Evolutionary conservation across 495 filamentous ascomycete species (phyloP).

Genomic region (Apiosordaria backusii): DNA sequence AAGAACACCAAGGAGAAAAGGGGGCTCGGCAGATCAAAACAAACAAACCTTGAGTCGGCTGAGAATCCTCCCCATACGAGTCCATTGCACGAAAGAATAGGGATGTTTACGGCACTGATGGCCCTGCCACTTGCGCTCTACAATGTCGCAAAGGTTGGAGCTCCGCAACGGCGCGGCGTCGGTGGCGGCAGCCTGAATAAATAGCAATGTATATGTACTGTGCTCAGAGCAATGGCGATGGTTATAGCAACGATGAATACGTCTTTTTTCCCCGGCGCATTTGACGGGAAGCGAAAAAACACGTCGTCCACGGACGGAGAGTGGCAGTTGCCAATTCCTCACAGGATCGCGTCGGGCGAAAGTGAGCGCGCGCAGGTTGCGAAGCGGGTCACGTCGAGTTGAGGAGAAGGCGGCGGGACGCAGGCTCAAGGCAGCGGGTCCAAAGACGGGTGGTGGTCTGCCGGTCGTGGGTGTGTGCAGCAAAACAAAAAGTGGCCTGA

Average conservation of each 20-base stretch:
- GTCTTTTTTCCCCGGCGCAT: constrained; percentile 8
- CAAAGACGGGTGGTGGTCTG: background rate
- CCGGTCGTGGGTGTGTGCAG: background rate
- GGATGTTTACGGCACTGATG: background rate
- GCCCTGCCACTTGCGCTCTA: background rate
- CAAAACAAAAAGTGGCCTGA: constrained; percentile 1
- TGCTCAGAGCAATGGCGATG: background rate
- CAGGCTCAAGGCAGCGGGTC: constrained; percentile 2
- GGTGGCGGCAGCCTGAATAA: constrained; percentile 6
- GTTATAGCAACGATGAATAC: background rate
- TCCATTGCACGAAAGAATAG: constrained; percentile 24
- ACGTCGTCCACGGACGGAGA: background rate
- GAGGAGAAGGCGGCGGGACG: constrained; percentile 9
- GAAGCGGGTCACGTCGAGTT: constrained; percentile 20
- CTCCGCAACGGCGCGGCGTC: constrained; percentile 12
- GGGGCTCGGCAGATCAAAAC: background rate
- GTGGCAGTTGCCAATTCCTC: constrained; percentile 4
- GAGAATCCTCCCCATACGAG: constrained; percentile 18
- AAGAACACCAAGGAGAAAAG: background rate
- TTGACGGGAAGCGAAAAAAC: background rate
- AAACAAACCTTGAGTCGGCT: constrained; percentile 31
- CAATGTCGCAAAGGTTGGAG: constrained; percentile 4
- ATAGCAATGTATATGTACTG: background rate
- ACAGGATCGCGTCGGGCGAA: constrained; percentile 6
- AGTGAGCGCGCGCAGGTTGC: background rate